phyloP scores from a whole-genome alignment of 1,139 yeast species.

The Scheffersomyces lignicola region DNA sequence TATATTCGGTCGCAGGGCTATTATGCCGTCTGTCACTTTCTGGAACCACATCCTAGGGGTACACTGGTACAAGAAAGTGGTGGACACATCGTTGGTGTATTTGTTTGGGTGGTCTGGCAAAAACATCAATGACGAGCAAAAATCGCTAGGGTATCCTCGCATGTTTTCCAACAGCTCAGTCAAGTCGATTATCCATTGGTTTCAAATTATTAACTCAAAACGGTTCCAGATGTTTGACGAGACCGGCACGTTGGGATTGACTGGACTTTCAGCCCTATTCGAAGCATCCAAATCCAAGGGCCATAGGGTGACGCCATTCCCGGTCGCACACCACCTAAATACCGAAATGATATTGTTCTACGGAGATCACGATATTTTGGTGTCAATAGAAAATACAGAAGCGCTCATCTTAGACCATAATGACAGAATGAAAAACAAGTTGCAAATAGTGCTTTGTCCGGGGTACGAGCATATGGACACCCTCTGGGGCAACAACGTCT shows the following conservation, averaged over 20 bases:
- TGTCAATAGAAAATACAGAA: constrained; percentile 38
- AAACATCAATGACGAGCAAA: constrained; percentile 35
- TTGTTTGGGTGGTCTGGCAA: constrained; percentile 44
- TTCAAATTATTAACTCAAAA: constrained; percentile 42
- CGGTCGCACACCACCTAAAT: constrained; percentile 43
- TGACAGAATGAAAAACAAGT: constrained; percentile 22
- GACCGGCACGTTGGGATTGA: constrained; percentile 29
- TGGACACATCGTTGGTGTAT: constrained; percentile 34
- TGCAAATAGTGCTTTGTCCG: constrained; percentile 23
- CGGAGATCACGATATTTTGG: constrained; percentile 42
- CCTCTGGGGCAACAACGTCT: constrained; percentile 32
- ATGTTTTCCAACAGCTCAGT: constrained; percentile 50
- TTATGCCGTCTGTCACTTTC: constrained; percentile 45
- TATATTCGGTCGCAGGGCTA: constrained; percentile 43
- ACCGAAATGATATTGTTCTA: constrained; percentile 44
- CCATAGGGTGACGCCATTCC: constrained; percentile 59
- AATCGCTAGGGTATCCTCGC: constrained; percentile 44
- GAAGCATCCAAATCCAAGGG: constrained; percentile 23
- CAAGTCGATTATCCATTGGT: constrained; percentile 49
- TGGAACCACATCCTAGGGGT: constrained; percentile 45
- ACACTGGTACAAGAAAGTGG: constrained; percentile 31
- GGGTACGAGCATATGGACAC: constrained; percentile 40
- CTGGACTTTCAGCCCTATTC: constrained; percentile 23
- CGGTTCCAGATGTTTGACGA: constrained; percentile 52
- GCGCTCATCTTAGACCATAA: constrained; percentile 25